phyloP scores from a whole-genome alignment of 257 asterid species.

The Catharanthus roseus region DNA sequence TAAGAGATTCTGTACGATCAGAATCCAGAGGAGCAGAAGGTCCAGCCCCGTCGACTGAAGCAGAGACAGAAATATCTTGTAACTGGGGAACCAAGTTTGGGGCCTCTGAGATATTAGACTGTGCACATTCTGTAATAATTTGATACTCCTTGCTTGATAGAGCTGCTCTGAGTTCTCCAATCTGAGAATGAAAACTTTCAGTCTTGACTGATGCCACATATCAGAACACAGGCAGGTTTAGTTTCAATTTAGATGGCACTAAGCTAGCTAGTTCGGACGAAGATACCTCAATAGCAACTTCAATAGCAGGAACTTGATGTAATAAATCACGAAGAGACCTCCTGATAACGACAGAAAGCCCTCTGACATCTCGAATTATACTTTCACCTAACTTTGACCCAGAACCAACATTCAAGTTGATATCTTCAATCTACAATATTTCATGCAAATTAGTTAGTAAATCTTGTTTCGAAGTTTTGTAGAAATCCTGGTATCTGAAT shows the following conservation, averaged over 20 bases:
- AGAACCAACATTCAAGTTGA: constrained; percentile 84
- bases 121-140: constrained; percentile 83
- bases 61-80: constrained; percentile 40
- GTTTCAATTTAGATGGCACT: background rate
- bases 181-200: constrained; percentile 35
- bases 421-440: constrained; percentile 75
- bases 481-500: background rate
- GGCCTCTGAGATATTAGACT: constrained; percentile 74
- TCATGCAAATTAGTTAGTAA: constrained; percentile 1
- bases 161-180: constrained; percentile 88
- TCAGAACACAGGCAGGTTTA: background rate
- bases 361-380: constrained; percentile 81
- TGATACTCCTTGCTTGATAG: constrained; percentile 89
- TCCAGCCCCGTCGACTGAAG: constrained; percentile 38
- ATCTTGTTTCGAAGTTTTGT: background rate
- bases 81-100: constrained; percentile 67
- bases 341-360: constrained; percentile 62
- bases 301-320: constrained; percentile 71
- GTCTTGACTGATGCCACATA: background rate
- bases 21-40: constrained; percentile 34
- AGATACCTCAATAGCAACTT: constrained; percentile 71
- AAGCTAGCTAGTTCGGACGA: constrained; percentile 2
- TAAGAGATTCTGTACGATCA: constrained; percentile 43
- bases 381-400: constrained; percentile 86
- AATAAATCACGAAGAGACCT: constrained; percentile 86